Conservation (phyloP, 2,329 filamentous ascomycete species). For the Trichophyton benhamiae region DNA sequence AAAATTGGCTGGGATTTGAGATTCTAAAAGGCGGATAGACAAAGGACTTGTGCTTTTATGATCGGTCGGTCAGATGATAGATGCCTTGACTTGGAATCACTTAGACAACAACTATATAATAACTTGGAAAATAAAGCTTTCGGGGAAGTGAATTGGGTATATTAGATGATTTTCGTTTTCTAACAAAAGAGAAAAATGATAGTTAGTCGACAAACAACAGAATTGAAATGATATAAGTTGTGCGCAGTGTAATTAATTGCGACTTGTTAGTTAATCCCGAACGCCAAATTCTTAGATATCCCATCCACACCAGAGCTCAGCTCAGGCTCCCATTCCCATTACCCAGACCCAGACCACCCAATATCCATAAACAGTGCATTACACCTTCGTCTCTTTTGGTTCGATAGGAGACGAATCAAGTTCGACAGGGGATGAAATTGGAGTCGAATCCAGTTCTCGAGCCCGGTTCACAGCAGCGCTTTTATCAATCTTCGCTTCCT, state of each 20-base stretch:
- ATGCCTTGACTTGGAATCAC: background rate
- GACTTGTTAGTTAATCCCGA: background rate
- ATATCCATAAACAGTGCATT: background rate
- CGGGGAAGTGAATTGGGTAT: background rate
- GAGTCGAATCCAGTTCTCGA: constrained; percentile 2
- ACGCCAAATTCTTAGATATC: background rate
- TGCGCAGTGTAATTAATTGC: background rate
- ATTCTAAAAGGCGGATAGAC: constrained; percentile 27
- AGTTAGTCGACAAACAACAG: background rate
- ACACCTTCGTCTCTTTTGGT: background rate
- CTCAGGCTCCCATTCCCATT: background rate
- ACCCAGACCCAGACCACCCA: background rate
- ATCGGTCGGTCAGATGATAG: background rate
- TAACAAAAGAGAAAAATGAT: background rate
- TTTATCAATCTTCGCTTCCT: background rate
- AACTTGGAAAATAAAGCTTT: background rate
- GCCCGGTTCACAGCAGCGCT: background rate
- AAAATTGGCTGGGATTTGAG: constrained; percentile 65
- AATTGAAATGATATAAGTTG: background rate
- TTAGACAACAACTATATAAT: background rate
- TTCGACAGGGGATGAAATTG: background rate
- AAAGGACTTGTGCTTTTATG: background rate
- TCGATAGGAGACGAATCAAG: constrained; percentile 1
- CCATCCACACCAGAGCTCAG: background rate
- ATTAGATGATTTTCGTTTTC: background rate